Evolutionary conservation across 306 rosid genomes (phyloP), one percentile per base, ranked within the genome.

Genomic region (Datisca glomerata): DNA sequence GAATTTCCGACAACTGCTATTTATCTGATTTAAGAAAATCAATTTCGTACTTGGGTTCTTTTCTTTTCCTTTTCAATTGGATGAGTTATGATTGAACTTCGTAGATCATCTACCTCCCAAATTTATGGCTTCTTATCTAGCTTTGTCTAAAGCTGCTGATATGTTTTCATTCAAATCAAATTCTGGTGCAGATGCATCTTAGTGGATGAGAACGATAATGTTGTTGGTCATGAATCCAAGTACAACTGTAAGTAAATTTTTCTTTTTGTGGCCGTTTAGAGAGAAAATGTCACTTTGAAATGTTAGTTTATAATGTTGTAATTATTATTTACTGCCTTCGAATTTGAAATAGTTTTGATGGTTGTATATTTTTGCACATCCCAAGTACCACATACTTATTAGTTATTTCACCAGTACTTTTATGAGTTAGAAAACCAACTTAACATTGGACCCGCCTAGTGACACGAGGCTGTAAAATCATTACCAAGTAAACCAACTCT

Each of bases 211-310:
- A 84, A 67, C 23, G 98, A 89, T 56, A 52, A 39, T 3, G 85
- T 80, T 27, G 75, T 89, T 64, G 98, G 98, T 65, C 98, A 89
- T 18, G 98, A 89, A 16, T 72, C 82, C 55, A 89, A 89, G 64
- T 89, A 89, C 50, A 89, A 84, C 21, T 89, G 98, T 89, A 72
- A 83, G 95, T 68, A 54, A 4, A 19, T 8, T 45, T 32, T 49
- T 31, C 20, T 51, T 18, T 32, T 40, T 41, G 2, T 7, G 19
- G 9, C 18, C 21, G 0, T 2, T 38, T 18, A 16, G 21, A 18
- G 20, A 17, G 18, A 11, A 8, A n/a, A n/a, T 38, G 3, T 5
- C 18, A 4, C 9, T 2, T 4, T 8, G 35, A 4, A 31, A 1
- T 31, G 35, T 31, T 31, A 13, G 2, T 7, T 29, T 29, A 2